Evolutionary conservation across 345 rosid species (phyloP).

Genomic region (Microcos paniculata): DNA sequence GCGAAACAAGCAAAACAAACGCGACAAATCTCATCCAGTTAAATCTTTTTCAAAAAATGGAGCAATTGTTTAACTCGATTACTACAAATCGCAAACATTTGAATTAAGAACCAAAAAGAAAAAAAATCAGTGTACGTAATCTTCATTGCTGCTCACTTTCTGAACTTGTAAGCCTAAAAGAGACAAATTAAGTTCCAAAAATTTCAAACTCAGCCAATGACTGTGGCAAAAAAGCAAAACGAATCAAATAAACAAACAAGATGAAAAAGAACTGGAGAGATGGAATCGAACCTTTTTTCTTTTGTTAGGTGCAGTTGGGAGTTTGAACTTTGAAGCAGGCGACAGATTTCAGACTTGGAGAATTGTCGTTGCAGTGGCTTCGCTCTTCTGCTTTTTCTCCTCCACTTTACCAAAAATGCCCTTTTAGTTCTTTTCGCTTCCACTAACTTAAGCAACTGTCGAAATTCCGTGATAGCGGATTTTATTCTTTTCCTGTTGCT

Average conservation of each 20-base stretch:
- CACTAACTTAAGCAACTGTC: neutral
- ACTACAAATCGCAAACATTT: neutral
- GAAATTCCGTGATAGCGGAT: neutral
- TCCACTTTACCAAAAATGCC: neutral
- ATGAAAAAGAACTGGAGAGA: neutral
- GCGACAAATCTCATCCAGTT: neutral
- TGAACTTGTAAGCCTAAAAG: neutral
- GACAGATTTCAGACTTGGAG: neutral
- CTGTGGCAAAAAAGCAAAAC: neutral
- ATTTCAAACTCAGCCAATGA: neutral
- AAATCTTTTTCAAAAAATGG: neutral
- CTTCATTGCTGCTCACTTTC: neutral
- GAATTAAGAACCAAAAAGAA: neutral
- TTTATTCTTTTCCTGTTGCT: neutral
- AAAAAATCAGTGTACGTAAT: neutral
- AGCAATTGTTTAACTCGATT: neutral
- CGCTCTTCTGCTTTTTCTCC: neutral
- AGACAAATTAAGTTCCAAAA: neutral
- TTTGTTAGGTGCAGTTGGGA: neutral
- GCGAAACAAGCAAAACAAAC: neutral
- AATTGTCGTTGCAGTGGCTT: neutral
- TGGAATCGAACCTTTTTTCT: neutral
- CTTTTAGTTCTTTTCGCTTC: neutral
- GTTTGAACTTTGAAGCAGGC: neutral
- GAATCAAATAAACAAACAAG: neutral